These are phyloP conservation scores for Pelargonium nanum DNA, from an alignment of 345 rosid species.

Conservation along the genomic window DNA sequence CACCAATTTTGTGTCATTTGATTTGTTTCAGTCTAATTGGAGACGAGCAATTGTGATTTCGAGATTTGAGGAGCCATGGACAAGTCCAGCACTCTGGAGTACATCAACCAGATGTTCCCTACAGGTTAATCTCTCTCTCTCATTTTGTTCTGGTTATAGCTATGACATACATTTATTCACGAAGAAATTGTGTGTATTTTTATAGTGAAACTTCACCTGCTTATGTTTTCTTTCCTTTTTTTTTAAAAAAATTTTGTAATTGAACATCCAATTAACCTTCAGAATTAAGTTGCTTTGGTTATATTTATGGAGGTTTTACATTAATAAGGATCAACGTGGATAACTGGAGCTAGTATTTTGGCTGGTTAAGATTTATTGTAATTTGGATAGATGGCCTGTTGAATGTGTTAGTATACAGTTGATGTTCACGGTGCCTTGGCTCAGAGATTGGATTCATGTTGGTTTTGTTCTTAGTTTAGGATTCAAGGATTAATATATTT, in stretches of 20 bases:
- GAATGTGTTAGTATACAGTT: too few species aligned
- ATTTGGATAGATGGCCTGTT: too few species aligned
- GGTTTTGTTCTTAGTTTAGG: background rate
- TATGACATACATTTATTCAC: background rate
- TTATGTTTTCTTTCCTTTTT: background rate
- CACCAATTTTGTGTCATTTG: too few species aligned
- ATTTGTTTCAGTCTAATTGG: background rate
- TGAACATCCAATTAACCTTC: background rate
- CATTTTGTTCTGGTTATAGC: background rate
- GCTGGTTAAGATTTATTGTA: too few species aligned
- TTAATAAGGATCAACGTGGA: too few species aligned
- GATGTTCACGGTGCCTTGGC: background rate
- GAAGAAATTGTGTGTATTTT: background rate
- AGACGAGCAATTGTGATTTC: background rate
- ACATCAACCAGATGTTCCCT: conserved; percentile 99
- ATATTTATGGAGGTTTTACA: too few species aligned
- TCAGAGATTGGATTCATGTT: background rate
- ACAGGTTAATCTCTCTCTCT: conserved; percentile 38
- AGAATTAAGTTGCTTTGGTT: background rate
- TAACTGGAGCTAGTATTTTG: too few species aligned
- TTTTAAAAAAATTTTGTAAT: too few species aligned
- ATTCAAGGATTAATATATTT: background rate
- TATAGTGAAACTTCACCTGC: too few species aligned
- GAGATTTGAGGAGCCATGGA: conserved; percentile 41
- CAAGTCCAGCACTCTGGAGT: conserved; percentile 85